Evolutionary conservation across 2,329 filamentous ascomycete genomes (phyloP), one percentile per base, ranked within the genome.

Genomic region (Diaporthe caulivora): DNA sequence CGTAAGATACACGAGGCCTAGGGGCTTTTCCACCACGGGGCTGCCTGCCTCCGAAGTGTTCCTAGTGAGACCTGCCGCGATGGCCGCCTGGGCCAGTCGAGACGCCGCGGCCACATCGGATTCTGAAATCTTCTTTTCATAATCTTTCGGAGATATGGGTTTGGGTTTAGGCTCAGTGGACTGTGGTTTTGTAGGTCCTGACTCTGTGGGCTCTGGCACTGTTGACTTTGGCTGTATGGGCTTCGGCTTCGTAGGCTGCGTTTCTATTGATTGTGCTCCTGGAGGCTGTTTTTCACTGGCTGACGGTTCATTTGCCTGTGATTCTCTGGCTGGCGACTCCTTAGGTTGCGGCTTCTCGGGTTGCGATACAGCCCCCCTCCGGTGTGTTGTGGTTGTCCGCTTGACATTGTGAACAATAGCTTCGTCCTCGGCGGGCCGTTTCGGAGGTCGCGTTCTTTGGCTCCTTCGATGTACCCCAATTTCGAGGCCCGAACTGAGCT

Each of bases 401-500:
- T 67, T 18, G 31, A 29, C 62, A 26, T 5, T 26, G n/a, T 15
- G 13, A 4, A 3, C 8, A 8, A 26, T 9, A 18, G 17, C 29
- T 26, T 37, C 7, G 26, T 53, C 47, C 29, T 53, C 31, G 6
- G 31, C 31, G 29, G 62, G n/a, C 21, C 44, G 31, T 53, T 67
- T 53, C 0, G 62, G 44, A 13, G 31, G 47, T 17, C 29, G 29
- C 21, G 29, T 6, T 29, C 40, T 29, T 37, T 51, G 58, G 18
- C n/a, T 34, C 24, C 70, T 53, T 21, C 51, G 58, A 17, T 65
- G 71, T 0, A 31, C n/a, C 6, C 15, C 8, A 53, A 64, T 64
- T 0, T 70, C 53, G 26, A 75, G 74, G 7, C 74, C 74, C 6
- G 71, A 71, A 3, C 47, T 31, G 31, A 75, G 74, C 3, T 40